A percentile compares a stretch with the other conserved stretches of the same genome.
Evolutionary conservation across 208 protist genomes (phyloP).

Genomic region (Leishmania turanica): DNA sequence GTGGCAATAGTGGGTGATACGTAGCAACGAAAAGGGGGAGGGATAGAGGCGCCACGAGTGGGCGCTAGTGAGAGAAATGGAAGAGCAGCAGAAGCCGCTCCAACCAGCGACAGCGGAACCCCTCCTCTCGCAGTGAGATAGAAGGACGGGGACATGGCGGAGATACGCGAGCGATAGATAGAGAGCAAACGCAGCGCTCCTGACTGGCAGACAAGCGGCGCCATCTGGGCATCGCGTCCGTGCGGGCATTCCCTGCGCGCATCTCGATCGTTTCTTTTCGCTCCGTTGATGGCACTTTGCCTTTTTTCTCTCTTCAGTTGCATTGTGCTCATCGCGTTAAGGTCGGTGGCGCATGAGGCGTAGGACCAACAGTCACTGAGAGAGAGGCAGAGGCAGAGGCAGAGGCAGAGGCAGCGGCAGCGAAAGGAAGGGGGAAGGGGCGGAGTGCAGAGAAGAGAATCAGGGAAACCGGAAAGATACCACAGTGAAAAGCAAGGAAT

Average conservation of each 20-base stretch:
- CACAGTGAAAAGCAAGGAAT: neutral
- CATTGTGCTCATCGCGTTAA: neutral
- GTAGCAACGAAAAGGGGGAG: neutral
- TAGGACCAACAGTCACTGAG: neutral
- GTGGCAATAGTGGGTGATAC: neutral
- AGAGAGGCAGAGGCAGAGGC: neutral
- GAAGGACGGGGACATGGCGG: neutral
- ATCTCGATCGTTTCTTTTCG: no score
- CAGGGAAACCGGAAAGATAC: neutral
- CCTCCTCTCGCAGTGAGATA: neutral
- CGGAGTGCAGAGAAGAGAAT: neutral
- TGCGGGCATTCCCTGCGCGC: neutral
- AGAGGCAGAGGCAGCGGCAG: no score
- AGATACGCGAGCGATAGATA: neutral
- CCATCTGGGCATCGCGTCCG: neutral
- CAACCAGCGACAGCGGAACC: neutral
- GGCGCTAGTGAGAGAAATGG: neutral
- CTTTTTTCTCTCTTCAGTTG: neutral
- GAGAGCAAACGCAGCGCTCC: neutral
- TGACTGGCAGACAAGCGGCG: neutral
- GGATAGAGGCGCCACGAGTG: neutral
- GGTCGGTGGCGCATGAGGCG: neutral
- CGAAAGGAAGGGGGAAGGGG: neutral
- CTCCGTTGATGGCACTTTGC: neutral
- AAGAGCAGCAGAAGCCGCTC: neutral